Conservation (phyloP, 805 yeast genomes). For the Metschnikowia cubensis region DNA sequence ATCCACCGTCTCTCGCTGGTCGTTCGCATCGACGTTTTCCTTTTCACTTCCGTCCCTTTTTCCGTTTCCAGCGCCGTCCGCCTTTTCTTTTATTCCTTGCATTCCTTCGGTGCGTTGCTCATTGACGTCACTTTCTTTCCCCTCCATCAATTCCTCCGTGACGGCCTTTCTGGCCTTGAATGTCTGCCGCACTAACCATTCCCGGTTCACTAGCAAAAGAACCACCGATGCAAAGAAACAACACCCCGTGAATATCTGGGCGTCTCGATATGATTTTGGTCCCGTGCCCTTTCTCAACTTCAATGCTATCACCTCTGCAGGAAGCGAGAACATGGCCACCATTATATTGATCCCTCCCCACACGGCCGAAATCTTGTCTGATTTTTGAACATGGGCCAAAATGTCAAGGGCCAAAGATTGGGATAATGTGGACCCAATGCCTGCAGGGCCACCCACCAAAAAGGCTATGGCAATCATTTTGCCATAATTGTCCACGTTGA, state of each 20-base stretch:
- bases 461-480: slow-evolving; percentile 28
- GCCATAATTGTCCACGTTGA: slow-evolving; percentile 31
- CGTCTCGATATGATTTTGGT: slow-evolving; percentile 43
- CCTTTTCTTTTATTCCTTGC: not conserved
- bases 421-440: slow-evolving; percentile 24
- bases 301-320: slow-evolving; percentile 54
- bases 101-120: not conserved
- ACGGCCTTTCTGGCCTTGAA: slow-evolving; percentile 7
- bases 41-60: not conserved
- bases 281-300: slow-evolving; percentile 12
- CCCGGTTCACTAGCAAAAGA: slow-evolving; percentile 47
- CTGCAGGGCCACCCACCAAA: slow-evolving; percentile 29
- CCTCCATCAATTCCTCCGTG: slow-evolving; percentile 7
- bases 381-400: slow-evolving; percentile 12
- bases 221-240: slow-evolving; percentile 42
- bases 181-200: slow-evolving; percentile 39
- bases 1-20: not conserved
- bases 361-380: slow-evolving; percentile 31
- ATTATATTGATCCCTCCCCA: slow-evolving; percentile 39
- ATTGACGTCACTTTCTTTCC: not conserved
- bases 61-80: not conserved
- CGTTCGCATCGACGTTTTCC: not conserved
- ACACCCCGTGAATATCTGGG: slow-evolving; percentile 59
- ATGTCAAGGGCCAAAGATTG: slow-evolving; percentile 18
- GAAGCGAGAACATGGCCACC: slow-evolving; percentile 32